A percentile compares a stretch with the other conserved stretches of the same genome.
phyloP scores from a whole-genome alignment of 768 basidiomycete species.

The Phallus indusiatus region DNA sequence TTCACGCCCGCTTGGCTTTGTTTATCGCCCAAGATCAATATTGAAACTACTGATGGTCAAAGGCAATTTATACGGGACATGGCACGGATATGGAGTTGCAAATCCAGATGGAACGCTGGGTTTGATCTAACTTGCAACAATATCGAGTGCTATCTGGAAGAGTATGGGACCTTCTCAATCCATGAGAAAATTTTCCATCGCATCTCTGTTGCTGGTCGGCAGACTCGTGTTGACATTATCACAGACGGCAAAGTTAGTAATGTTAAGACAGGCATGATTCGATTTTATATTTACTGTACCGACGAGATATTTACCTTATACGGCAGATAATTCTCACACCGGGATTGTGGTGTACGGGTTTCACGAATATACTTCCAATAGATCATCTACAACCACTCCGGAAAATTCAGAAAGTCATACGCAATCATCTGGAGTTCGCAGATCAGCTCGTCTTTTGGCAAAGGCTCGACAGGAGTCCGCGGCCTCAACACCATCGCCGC shows the following conservation, averaged over 20 bases:
- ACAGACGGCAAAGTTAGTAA: neutral
- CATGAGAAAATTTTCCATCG: neutral
- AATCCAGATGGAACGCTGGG: neutral
- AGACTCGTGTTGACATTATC: neutral
- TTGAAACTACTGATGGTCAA: neutral
- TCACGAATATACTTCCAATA: too few species aligned
- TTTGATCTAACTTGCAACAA: neutral
- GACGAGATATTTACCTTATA: neutral
- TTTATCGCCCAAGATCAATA: neutral
- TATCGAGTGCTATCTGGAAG: neutral
- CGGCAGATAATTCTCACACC: neutral
- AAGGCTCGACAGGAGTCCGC: too few species aligned
- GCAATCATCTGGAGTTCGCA: too few species aligned
- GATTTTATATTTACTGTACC: neutral
- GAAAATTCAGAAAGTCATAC: neutral
- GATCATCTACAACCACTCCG: too few species aligned
- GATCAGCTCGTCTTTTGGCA: too few species aligned
- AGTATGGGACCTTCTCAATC: neutral
- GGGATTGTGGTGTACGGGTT: too few species aligned
- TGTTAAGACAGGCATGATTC: neutral
- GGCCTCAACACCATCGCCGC: neutral
- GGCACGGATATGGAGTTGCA: neutral
- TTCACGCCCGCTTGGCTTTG: neutral
- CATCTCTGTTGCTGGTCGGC: neutral
- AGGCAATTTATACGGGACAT: neutral